Evolutionary conservation across 805 yeast species (phyloP), one percentile per base, ranked within the genome.

Genomic region (Yamadazyma scolyti): DNA sequence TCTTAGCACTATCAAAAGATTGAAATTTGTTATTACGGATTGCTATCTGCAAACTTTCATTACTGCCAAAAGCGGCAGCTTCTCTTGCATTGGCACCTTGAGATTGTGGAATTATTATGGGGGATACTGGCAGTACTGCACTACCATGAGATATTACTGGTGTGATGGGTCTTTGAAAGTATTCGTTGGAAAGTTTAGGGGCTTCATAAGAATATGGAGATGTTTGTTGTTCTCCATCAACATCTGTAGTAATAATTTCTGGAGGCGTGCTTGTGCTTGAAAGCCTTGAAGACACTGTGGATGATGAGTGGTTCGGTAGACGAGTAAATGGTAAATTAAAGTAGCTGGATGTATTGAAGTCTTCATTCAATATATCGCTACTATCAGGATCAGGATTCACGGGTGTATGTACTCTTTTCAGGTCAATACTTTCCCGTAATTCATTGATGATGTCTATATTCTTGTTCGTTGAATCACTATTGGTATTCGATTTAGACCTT

Each of bases 401-500:
- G 11, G 28, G 14, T 3, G 60, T 48, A 15, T 37, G 34, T n/a
- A 53, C 39, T 13, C 62, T 40, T 28, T 58, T 55, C 54, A 43
- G 54, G 26, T 65, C 68, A 21, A 65, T 53, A 27, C 62, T 52
- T 17, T 58, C 60, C 31, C 70, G 46, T 24, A 64, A 47, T 25
- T 55, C 64, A 17, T 47, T 47, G n/a, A 57, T 45, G 4, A 6
- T 16, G 10, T 23, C 30, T 5, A 14, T 11, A 48, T 52, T 16
- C 56, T 46, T 67, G 57, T 59, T 19, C 51, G 57, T 15, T 47
- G 51, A 5, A 61, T 23, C 28, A 5, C 17, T n/a, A 4, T 29
- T 23, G 28, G 37, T 38, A 28, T 40, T 30, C 1, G 38, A 31
- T 3, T 28, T 36, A 2, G 45, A 25, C 25, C 46, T 52, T 3